A percentile compares a stretch with the other conserved stretches of the same genome.
These are phyloP conservation scores for Xylaria sp. DNA, from an alignment of 2,329 filamentous ascomycete species.

Conservation along the genomic window DNA sequence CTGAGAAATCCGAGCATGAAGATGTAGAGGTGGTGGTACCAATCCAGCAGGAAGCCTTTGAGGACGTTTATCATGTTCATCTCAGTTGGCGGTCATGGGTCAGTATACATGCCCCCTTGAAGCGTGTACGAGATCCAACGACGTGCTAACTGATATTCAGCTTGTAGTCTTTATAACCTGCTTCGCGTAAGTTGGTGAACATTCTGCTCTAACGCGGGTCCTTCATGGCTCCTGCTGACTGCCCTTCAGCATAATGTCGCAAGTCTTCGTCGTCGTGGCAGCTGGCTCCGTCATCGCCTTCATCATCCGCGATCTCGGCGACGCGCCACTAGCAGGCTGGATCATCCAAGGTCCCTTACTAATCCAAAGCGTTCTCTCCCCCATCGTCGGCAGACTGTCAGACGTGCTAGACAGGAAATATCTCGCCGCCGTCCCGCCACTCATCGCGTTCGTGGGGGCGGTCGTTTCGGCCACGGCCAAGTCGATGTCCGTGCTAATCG, in stretches of 20 bases:
- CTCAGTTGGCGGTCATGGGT: conserved; percentile 63
- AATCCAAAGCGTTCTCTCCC: conserved; percentile 62
- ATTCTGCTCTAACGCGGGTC: neutral
- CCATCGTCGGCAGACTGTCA: conserved; percentile 60
- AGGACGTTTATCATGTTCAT: conserved; percentile 49
- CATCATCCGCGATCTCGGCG: conserved; percentile 59
- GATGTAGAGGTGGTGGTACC: conserved; percentile 27
- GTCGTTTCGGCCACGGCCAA: conserved; percentile 60
- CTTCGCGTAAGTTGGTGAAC: conserved; percentile 47
- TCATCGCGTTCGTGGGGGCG: conserved; percentile 59
- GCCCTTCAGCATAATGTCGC: conserved; percentile 52
- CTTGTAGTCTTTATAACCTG: conserved; percentile 52
- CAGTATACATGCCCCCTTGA: conserved; percentile 23
- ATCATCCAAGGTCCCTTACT: conserved; percentile 62
- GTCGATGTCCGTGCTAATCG: conserved; percentile 61
- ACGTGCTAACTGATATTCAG: conserved; percentile 24
- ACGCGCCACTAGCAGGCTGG: conserved; percentile 57
- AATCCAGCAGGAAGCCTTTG: conserved; percentile 42
- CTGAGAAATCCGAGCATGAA: conserved; percentile 15
- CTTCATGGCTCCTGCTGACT: neutral
- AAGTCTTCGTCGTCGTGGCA: conserved; percentile 61
- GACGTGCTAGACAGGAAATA: conserved; percentile 62
- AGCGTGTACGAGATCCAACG: neutral
- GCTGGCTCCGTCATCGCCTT: conserved; percentile 62
- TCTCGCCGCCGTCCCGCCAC: conserved; percentile 56